Base-by-base conservation (phyloP, 257 asterid species). In the Rubia yunnanensis region DNA sequence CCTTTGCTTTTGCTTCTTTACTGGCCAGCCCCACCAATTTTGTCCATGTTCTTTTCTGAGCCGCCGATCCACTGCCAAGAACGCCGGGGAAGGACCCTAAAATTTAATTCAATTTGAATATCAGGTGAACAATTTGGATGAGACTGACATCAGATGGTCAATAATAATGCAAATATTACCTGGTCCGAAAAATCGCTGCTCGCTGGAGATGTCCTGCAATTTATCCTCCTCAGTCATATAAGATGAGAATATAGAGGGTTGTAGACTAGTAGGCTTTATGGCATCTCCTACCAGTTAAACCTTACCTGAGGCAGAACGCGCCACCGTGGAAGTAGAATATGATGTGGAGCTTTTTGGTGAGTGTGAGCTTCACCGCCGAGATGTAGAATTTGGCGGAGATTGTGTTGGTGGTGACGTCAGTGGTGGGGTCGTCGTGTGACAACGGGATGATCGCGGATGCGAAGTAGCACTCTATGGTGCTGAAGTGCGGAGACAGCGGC, bases 1-100 rank as follows among this genome's bases (percentile, higher is more conserved):
- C 75, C 79, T 69, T 85, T 27, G 28, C 77, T 46, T 72, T 74
- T 2, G 88, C 88, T 82, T 73, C 88, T 73, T 78, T 84, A 39
- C 74, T 75, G 28, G 83, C 48, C 46, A 70, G 63, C 27, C 91
- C 91, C 0, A 82, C 81, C 77, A 85, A 31, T 59, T 82, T 86
- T 1, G 88, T 86, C 91, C 91, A 85, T 23, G 78, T 68, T 46
- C 61, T 70, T 62, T 73, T 82, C 68, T 55, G 78, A 34, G 63
- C 48, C 24, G 53, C 11, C 20, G 15, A n/a, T 10, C 35, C 70
- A 31, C 48, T 60, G 5, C 49, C 49, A 3, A n/a, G 49, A 31
- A 31, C 58, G 11, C 64, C 26, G 28, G 20, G 18, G 18, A 23
- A 8, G 34, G 52, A 64, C 26, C 62, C 72, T 59, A 24, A 14